Evolutionary conservation across 2,329 filamentous ascomycete genomes (phyloP), one percentile per base, ranked within the genome.

Genomic region (Thelonectria rubi): DNA sequence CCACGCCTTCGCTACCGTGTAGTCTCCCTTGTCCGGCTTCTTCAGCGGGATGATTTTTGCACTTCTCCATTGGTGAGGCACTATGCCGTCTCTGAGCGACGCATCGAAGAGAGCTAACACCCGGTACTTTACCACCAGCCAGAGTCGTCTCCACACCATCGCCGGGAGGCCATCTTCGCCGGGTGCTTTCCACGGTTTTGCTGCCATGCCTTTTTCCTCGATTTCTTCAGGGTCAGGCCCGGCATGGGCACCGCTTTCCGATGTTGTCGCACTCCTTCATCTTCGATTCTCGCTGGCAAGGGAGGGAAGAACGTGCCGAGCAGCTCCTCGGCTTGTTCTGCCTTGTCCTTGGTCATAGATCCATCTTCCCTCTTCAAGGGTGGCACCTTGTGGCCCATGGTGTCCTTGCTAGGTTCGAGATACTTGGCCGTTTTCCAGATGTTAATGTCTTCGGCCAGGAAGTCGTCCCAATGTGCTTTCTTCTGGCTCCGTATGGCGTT

Each of bases 371-470:
- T 64, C 6, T 30, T 62, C 32, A 69, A 52, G n/a, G 53, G 64
- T 40, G 68, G 69, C 20, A 71, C 61, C 55, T 70, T 71, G 43
- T 59, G 64, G 42, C 64, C 64, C 20, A 59, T 62, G 10, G 62
- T 58, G 3, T 57, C 57, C 49, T 65, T 53, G 30, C 59, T 46
- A 5, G 55, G 52, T 37, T 67, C 47, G 24, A 73, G 58, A 46
- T 73, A 72, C 54, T 68, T 71, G 3, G 69, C 68, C 14, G 69
- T 65, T 48, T 71, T 62, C 69, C 61, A 73, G 55, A 72, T 71
- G 43, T 73, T 71, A n/a, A 45, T 47, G 21, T 66, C 54, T 50
- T 72, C 68, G 2, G 57, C 70, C 11, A 73, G 63, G 42, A 72
- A 72, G 17, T 68, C 67, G 10, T 72, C 47, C 67, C 62, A 72